Conservation (phyloP, 176 grass and related monocot genomes). For the Melocanna baccifera region DNA sequence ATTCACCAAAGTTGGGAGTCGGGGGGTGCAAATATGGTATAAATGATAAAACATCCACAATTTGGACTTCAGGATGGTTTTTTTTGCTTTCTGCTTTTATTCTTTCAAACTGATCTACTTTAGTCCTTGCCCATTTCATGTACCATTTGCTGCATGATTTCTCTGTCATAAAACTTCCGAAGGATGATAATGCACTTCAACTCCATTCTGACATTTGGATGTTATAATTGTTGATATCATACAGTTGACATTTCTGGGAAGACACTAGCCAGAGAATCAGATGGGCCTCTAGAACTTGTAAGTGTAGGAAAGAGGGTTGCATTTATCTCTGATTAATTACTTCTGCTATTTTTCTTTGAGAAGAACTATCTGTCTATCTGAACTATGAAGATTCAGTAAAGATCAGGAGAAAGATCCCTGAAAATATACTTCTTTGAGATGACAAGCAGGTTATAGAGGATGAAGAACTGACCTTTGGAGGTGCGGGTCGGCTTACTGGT, state of each 20-base stretch:
- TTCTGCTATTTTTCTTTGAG: constrained; percentile 41
- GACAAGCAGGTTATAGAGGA: constrained; percentile 67
- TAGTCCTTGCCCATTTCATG: constrained; percentile 10
- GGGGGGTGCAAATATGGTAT: background rate
- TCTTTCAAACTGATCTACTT: background rate
- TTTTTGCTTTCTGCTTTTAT: background rate
- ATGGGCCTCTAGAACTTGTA: constrained; percentile 51
- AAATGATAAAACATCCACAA: background rate
- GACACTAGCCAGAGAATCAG: constrained; percentile 46
- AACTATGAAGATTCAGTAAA: constrained; percentile 21
- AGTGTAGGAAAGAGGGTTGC: constrained; percentile 44
- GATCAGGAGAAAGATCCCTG: constrained; percentile 23
- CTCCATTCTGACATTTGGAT: constrained; percentile 25
- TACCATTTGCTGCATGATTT: background rate
- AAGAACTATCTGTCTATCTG: constrained; percentile 41
- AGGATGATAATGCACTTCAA: background rate
- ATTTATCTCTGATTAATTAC: constrained; percentile 44
- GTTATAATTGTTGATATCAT: constrained; percentile 37
- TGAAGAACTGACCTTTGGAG: constrained; percentile 58
- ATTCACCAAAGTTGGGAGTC: background rate
- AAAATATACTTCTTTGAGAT: constrained; percentile 51
- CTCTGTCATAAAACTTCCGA: background rate
- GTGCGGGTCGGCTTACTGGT: constrained; percentile 36
- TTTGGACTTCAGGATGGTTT: background rate
- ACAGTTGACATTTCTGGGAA: constrained; percentile 59